Evolutionary conservation across 78 protist genomes (phyloP), one percentile per base, ranked within the genome.

Genomic region (Chrysochromulina parva): DNA sequence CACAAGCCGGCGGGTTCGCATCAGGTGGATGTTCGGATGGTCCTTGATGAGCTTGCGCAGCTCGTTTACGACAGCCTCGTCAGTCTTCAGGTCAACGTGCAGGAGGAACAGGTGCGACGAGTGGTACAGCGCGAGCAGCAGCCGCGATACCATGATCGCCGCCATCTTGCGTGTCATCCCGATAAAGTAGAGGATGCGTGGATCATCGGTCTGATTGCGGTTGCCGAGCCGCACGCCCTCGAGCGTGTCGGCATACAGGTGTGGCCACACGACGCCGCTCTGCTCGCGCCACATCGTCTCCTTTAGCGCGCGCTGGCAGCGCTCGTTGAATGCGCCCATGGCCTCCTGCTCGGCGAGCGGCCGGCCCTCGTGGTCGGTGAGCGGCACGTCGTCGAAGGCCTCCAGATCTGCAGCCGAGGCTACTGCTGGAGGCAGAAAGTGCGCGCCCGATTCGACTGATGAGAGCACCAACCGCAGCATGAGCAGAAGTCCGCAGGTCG

Each of bases 121-220:
- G 86, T 78, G 86, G 86, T 78, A 28, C 38, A 53, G 60, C 59
- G 86, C 86, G 22, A 14, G 86, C 13, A 78, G 59, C 4, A 78
- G 86, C 5, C 86, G 58, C 0, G 86, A 78, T 47, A 28, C 86
- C 22, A 53, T 53, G 14, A 78, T 2, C 19, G 59, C 57, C 20
- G 26, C 5, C 6, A 0, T 9, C 48, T 13, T 0, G 86, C 86
- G 86, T 5, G 62, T 13, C 62, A 53, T 11, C n/a, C 59, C 59
- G 62, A 78, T 53, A 62, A 78, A 78, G 60, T 78, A 78, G 24
- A 78, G 62, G 62, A 78, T 52, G 24, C 86, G 86, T 10, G 86
- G 86, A 62, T 78, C 86, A 9, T 48, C 6, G 50, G 58, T 0
- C 62, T 1, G 47, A 3, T n/a, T 28, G 11, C 62, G 60, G 38